Base-by-base conservation (phyloP, 2,329 filamentous ascomycete genomes). In the Calonectria fujianensis region DNA sequence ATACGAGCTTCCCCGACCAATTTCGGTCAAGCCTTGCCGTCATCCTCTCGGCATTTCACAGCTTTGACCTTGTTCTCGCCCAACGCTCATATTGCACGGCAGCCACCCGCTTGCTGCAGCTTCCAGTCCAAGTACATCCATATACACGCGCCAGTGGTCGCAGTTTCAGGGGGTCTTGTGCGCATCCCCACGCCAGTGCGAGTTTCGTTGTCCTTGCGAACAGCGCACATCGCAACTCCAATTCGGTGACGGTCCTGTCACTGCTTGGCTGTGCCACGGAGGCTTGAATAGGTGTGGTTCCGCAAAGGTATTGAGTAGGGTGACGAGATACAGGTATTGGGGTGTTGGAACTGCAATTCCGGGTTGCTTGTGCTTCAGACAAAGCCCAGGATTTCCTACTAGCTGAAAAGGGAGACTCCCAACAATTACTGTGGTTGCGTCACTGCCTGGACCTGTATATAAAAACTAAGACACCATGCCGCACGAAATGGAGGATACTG, bases 391-490 rank as follows among this genome's bases (percentile, higher is more conserved):
- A 48, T 66, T 76, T 52, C 37, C 66, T 51, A 74, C 71, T 74
- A 75, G 79, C 75, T 79, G 74, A 76, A 72, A 80, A 75, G 75
- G 75, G 75, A 73, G 76, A 67, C 74, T 76, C 74, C 77, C 73
- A 77, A 74, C 68, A 75, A 66, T 80, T 71, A 51, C 74, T 74
- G 70, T 78, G 71, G 57, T 75, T 77, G 75, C 71, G 67, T 69
- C 66, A 74, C 73, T 76, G 50, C 73, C 66, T 65, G 75, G 64
- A 63, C 74, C 73, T 80, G 75, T 80, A 79, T 89, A 90, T 90
- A 90, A 89, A 87, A 86, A 84, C 77, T 86, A 85, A 87, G 86
- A 85, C 88, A 88, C 83, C 82, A 91, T 91, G 90, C 87, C 89
- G 82, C 88, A 89, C 84, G 87, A 90, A 77, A 85, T 88, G 82